A percentile compares a stretch with the other conserved stretches of the same genome.
Conservation (phyloP, 495 filamentous ascomycete genomes). For the Lasiosphaeris hirsuta region DNA sequence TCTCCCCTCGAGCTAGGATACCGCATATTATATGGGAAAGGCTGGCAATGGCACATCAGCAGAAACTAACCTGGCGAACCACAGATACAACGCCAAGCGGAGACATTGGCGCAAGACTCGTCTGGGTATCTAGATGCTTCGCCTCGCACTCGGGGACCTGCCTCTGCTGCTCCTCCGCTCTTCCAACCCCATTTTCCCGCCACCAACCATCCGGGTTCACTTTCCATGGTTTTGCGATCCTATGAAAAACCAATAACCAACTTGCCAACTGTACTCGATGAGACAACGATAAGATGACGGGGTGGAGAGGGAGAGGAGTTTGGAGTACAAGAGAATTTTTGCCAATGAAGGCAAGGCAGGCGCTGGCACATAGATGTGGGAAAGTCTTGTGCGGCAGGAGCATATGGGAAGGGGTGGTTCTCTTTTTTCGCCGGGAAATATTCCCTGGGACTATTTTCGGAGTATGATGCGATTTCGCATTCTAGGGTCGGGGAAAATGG, state of each 20-base stretch:
- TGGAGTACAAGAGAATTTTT: neutral
- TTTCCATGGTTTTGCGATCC: neutral
- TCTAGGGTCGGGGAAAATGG: slow-evolving; percentile 29
- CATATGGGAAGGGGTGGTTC: slow-evolving; percentile 11
- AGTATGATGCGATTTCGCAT: slow-evolving; percentile 18
- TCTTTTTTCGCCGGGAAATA: slow-evolving; percentile 18
- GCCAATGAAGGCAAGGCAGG: slow-evolving; percentile 2
- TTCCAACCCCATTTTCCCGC: neutral
- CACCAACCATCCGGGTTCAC: neutral
- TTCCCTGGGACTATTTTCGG: slow-evolving; percentile 8
- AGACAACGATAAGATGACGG: slow-evolving; percentile 9
- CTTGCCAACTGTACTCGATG: neutral
- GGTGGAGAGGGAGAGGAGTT: neutral
- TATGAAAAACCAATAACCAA: neutral
- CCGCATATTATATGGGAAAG: neutral
- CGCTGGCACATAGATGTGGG: neutral
- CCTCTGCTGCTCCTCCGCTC: slow-evolving; percentile 14
- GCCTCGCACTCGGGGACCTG: slow-evolving; percentile 20
- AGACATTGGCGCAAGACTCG: slow-evolving; percentile 99
- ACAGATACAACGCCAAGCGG: slow-evolving; percentile 98
- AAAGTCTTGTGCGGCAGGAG: slow-evolving; percentile 5
- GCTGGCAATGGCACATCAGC: neutral
- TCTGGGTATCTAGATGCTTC: slow-evolving; percentile 80
- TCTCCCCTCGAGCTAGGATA: neutral
- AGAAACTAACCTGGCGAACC: neutral